Conservation (phyloP, 2,329 filamentous ascomycete species). For the Scedosporium aurantiacum region DNA sequence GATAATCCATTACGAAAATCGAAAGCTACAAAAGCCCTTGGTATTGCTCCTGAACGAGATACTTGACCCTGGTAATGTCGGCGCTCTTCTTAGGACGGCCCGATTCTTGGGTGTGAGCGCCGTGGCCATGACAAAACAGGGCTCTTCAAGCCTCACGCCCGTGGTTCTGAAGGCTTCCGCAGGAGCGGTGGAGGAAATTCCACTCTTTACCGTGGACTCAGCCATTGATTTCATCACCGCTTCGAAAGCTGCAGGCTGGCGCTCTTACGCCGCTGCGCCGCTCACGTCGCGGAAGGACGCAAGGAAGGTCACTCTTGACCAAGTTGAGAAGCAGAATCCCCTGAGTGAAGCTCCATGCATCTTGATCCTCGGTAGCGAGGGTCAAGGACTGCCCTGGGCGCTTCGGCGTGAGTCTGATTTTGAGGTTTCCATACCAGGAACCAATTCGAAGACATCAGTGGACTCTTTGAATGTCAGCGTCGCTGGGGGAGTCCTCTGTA, state of each 20-base stretch:
- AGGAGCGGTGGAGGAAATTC: conserved; percentile 73
- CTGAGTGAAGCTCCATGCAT: conserved; percentile 56
- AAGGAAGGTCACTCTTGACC: conserved; percentile 35
- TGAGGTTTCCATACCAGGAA: conserved; percentile 53
- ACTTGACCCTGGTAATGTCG: conserved; percentile 80
- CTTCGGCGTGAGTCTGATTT: conserved; percentile 56
- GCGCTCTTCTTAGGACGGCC: conserved; percentile 77
- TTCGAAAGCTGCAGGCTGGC: conserved; percentile 66
- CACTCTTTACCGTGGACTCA: conserved; percentile 58
- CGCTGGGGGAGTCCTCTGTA: conserved; percentile 66
- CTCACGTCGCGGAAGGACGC: conserved; percentile 19
- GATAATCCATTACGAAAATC: not conserved
- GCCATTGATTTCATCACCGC: conserved; percentile 58
- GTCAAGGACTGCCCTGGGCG: conserved; percentile 55
- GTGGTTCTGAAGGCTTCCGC: conserved; percentile 79
- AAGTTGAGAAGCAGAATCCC: conserved; percentile 39
- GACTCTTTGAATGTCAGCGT: conserved; percentile 94
- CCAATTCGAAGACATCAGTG: conserved; percentile 43
- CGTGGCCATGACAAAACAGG: conserved; percentile 63
- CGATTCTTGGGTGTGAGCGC: conserved; percentile 86
- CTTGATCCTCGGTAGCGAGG: conserved; percentile 75
- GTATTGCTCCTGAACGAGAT: conserved; percentile 66
- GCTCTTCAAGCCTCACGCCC: conserved; percentile 63
- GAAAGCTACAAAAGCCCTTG: conserved; percentile 46
- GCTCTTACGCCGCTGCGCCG: conserved; percentile 54